Evolutionary conservation across 305 asterid genomes (phyloP).

Genomic region (Fraxinus ornus): DNA sequence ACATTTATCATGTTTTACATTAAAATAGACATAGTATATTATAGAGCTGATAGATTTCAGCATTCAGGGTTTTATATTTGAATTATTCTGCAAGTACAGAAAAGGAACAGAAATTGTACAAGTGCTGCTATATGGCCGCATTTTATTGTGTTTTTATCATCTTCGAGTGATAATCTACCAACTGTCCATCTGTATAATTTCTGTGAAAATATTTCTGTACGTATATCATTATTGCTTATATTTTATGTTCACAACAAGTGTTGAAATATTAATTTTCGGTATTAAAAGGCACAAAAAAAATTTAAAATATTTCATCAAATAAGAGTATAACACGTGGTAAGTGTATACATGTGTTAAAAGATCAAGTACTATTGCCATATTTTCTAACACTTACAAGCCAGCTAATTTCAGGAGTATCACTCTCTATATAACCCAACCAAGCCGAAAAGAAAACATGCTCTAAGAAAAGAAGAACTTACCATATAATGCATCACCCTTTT

Average conservation of each 20-base stretch:
- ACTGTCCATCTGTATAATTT: too few species aligned
- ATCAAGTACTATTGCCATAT: too few species aligned
- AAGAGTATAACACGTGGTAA: background rate
- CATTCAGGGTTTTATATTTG: too few species aligned
- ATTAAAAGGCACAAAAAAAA: background rate
- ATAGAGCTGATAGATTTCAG: background rate
- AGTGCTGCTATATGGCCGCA: too few species aligned
- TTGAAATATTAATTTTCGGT: background rate
- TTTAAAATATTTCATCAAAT: background rate
- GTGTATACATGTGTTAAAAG: background rate
- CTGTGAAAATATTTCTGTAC: too few species aligned
- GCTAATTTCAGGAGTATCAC: background rate
- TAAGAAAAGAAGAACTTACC: slow-evolving; percentile 40
- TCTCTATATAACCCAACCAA: background rate
- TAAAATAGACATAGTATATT: background rate
- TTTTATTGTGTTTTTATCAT: too few species aligned
- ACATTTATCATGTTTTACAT: background rate
- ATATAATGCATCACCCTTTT: slow-evolving; percentile 76
- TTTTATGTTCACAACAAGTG: background rate
- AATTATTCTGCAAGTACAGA: too few species aligned
- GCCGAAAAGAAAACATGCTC: background rate
- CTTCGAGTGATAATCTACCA: too few species aligned
- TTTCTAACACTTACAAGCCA: background rate
- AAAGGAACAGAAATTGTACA: too few species aligned
- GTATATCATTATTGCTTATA: too few species aligned